A percentile compares a stretch with the other conserved stretches of the same genome.
Evolutionary conservation across 1,284 basidiomycete genomes (phyloP).

Genomic region (Ustilago nuda): DNA sequence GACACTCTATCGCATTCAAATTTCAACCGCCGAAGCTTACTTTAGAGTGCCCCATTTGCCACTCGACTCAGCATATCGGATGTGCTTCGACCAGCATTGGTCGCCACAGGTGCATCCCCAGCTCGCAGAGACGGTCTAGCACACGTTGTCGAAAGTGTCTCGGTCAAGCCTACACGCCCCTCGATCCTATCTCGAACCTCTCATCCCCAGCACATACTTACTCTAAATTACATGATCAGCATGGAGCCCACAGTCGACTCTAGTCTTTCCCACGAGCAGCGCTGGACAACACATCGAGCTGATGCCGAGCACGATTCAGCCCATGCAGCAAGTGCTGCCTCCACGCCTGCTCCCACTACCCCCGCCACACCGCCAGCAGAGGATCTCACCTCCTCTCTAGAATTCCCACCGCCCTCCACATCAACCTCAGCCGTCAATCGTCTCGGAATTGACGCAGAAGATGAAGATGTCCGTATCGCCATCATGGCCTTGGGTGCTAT

Average conservation of each 20-base stretch:
- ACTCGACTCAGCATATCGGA: constrained; percentile 3
- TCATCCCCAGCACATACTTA: background rate
- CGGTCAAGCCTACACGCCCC: background rate
- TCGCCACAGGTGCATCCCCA: background rate
- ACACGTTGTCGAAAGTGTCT: background rate
- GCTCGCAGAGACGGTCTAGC: background rate
- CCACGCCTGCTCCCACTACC: constrained; percentile 45
- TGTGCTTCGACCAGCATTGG: constrained; percentile 10
- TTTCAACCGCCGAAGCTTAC: too few species aligned
- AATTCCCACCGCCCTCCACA: constrained; percentile 7
- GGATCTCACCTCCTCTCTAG: constrained; percentile 34
- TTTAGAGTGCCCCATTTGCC: background rate
- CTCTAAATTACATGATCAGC: background rate
- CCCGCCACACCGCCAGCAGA: constrained; percentile 42
- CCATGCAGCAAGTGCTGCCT: constrained; percentile 29
- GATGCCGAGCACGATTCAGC: constrained; percentile 25
- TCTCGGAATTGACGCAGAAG: constrained; percentile 54
- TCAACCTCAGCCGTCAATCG: constrained; percentile 20
- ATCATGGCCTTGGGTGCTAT: constrained; percentile 62
- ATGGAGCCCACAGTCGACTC: constrained; percentile 28
- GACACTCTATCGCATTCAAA: too few species aligned
- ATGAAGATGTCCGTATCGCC: constrained; percentile 60
- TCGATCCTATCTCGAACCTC: background rate
- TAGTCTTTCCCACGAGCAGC: constrained; percentile 37
- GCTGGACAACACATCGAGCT: constrained; percentile 46